phyloP scores from a whole-genome alignment of 2,329 filamentous ascomycete genomes.

The Pestalotiopsis sp. region DNA sequence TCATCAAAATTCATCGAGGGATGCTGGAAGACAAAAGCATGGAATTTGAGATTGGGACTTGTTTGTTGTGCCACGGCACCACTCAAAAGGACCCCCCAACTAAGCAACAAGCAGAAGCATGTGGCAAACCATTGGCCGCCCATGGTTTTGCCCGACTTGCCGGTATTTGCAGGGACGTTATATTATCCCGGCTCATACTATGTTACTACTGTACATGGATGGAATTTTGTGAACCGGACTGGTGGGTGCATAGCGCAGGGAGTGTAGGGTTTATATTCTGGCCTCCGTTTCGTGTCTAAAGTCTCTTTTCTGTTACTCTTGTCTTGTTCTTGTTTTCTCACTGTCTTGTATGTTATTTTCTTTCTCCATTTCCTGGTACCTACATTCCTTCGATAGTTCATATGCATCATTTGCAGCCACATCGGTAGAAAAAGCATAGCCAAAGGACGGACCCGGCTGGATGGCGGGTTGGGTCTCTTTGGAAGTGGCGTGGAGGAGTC shows the following conservation, averaged over 20 bases:
- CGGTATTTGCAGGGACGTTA: constrained; percentile 16
- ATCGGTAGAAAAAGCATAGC: constrained; percentile 4
- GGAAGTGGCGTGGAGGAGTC: constrained; percentile 11
- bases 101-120: not conserved
- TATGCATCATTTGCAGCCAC: constrained; percentile 20
- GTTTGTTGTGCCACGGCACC: constrained; percentile 2
- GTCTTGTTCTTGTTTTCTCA: constrained; percentile 20
- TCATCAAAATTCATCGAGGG: constrained; percentile 32
- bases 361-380: constrained; percentile 15
- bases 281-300: constrained; percentile 27
- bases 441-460: not conserved
- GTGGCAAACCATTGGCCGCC: not conserved
- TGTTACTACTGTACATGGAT: constrained; percentile 28
- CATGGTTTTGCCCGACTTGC: not conserved
- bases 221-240: constrained; percentile 29
- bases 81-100: not conserved
- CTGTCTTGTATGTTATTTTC: constrained; percentile 19
- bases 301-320: constrained; percentile 21
- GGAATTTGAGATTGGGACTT: constrained; percentile 11
- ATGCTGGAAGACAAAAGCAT: constrained; percentile 41
- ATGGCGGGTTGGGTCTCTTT: not conserved
- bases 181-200: constrained; percentile 29
- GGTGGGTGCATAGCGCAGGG: constrained; percentile 36
- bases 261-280: constrained; percentile 35
- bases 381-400: constrained; percentile 18